Evolutionary conservation across 2,329 filamentous ascomycete species (phyloP).

Genomic region (Chrysoporthe cubensis): DNA sequence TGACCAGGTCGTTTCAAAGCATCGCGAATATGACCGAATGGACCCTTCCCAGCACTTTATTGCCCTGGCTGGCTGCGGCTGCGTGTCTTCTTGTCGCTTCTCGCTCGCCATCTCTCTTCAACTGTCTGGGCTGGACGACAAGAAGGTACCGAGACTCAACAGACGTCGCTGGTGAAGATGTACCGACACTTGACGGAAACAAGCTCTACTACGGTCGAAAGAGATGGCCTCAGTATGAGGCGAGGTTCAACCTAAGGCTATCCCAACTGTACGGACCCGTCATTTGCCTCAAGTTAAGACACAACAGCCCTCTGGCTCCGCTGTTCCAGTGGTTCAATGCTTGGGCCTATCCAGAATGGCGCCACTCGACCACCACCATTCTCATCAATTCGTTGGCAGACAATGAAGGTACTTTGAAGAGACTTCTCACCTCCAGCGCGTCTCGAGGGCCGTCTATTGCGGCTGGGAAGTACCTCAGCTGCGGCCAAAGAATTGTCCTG

Average conservation of each 20-base stretch:
- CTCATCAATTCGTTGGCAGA: slow-evolving; percentile 24
- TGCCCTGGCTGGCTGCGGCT: slow-evolving; percentile 1
- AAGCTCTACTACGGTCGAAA: slow-evolving; percentile 18
- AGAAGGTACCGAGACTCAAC: background rate
- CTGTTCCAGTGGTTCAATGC: slow-evolving; percentile 6
- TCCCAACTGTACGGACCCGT: slow-evolving; percentile 22
- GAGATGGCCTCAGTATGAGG: slow-evolving; percentile 25
- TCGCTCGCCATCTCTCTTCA: background rate
- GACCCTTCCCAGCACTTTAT: background rate
- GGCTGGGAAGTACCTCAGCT: slow-evolving; percentile 26
- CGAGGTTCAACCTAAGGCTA: slow-evolving; percentile 24
- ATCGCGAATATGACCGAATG: background rate
- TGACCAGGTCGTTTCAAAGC: slow-evolving; percentile 32
- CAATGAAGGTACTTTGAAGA: slow-evolving; percentile 15
- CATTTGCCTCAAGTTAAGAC: slow-evolving; percentile 10
- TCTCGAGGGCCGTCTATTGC: slow-evolving; percentile 23
- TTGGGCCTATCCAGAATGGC: background rate
- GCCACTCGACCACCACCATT: slow-evolving; percentile 8
- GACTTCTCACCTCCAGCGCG: slow-evolving; percentile 16
- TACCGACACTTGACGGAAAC: slow-evolving; percentile 15
- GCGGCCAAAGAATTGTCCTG: slow-evolving; percentile 22
- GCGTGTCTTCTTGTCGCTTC: slow-evolving; percentile 1
- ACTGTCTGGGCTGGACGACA: background rate
- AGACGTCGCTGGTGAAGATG: background rate
- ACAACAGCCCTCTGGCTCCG: background rate